Evolutionary conservation across 805 yeast species (phyloP), one percentile per base, ranked within the genome.

Genomic region (Pichia eremophila): DNA sequence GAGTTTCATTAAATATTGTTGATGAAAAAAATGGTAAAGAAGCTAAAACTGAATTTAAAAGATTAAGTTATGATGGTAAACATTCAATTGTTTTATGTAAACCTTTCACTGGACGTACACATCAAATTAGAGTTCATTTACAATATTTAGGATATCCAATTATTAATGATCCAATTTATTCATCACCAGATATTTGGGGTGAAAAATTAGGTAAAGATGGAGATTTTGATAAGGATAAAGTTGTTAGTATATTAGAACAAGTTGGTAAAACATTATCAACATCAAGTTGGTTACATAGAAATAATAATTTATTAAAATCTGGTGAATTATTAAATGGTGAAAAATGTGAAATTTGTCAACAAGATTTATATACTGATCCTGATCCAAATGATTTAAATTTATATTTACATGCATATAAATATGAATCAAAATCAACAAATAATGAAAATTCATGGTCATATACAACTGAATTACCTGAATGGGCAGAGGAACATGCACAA

Each of bases 81-180:
- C 56, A 70, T 57, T 78, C 87, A 46, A 72, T 93, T 28, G 96
- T 93, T 4, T 72, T 79, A 51, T 91, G 98, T 64, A 75, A 71
- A 54, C 99, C 99, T 1, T 67, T 75, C 17, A 91, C 99, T 0
- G 99, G 99, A 0, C 73, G 99, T 59, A 88, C 97, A 0, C 99
- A 91, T 63, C 99, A 91, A 62, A 89, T 93, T 44, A 71, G 99
- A 51, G 95, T 93, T 1, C 99, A 93, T 67, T 66, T 93, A 48
- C 96, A 90, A 64, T 83, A 73, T 54, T 56, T 93, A n/a, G 97
- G 97, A 0, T 75, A 71, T 59, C 96, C 98, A 0, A 91, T 91
- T 41, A 88, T 85, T 4, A 90, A 91, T 61, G 99, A 91, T 63
- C 97, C 97, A 0, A 72, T 90, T 1, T 91, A 89, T 59, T 83